phyloP scores from a whole-genome alignment of 306 rosid species.

The Bauhinia variegata region DNA sequence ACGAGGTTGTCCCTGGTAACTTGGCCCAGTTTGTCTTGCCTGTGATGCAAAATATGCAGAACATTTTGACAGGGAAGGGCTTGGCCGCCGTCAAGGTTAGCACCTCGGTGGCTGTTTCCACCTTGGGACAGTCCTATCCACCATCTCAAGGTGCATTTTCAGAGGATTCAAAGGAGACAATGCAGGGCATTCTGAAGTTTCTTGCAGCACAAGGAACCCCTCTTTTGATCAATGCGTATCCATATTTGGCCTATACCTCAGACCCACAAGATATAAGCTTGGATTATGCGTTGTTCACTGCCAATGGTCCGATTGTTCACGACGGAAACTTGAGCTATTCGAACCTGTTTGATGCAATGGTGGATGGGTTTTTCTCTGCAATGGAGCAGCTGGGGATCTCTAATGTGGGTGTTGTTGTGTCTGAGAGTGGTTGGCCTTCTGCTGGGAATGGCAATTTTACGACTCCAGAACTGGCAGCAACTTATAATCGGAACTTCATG shows the following conservation, averaged over 20 bases:
- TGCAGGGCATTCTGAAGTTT: conserved; percentile 26
- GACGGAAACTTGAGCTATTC: conserved; percentile 5
- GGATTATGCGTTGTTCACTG: neutral
- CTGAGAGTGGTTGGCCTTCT: conserved; percentile 54
- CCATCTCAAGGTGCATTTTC: conserved; percentile 38
- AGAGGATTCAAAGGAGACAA: neutral
- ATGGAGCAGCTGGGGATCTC: conserved; percentile 20
- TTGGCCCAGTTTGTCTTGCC: neutral
- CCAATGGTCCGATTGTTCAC: neutral
- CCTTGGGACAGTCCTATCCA: conserved; percentile 18
- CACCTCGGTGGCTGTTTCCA: conserved; percentile 29
- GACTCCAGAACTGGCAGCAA: conserved; percentile 20
- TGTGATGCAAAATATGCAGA: conserved; percentile 25
- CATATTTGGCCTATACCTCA: conserved; percentile 44
- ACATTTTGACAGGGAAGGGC: neutral
- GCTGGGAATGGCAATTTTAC: conserved; percentile 36
- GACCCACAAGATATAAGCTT: conserved; percentile 14
- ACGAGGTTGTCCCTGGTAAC: neutral
- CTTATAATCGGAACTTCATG: conserved; percentile 36
- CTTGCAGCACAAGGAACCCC: conserved; percentile 24
- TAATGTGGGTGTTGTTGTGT: conserved; percentile 28
- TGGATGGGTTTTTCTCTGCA: conserved; percentile 41
- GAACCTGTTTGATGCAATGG: conserved; percentile 45
- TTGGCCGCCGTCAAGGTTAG: conserved; percentile 27
- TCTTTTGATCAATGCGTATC: conserved; percentile 46